Evolutionary conservation across 176 grass and related monocot species (phyloP), one percentile per base, ranked within the genome.

Genomic region (Pharus latifolius): DNA sequence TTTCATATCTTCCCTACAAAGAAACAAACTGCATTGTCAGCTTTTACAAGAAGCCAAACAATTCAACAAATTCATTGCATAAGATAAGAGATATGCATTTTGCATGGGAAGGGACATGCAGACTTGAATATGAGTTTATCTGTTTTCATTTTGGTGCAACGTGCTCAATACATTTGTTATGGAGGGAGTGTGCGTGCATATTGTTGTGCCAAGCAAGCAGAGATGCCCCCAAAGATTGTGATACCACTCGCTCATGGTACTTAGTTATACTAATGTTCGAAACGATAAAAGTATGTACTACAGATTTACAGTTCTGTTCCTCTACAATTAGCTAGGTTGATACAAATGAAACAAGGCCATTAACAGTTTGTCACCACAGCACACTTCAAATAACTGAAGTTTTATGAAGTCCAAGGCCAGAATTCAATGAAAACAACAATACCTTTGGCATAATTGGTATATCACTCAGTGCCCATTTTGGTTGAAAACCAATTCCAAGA

Each of bases 361-460:
- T 33, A 52, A 82, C 63, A 76, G 34, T 76, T 2, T 10, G 55
- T 19, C 27, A 57, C 59, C 26, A 37, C 4, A 5, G 15, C 3
- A 60, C 37, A 41, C 27, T 79, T 54, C 0, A 70, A 48, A 78
- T 40, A 60, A 43, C 15, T 6, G 16, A 15, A 66, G 46, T 3
- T 80, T 48, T 48, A 47, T 7, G 43, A 56, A 13, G 31, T 74
- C 63, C 41, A 72, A 63, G 19, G 57, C 49, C 4, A 82, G 10
- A 35, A 47, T 53, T 13, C 4, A 16, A 31, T 24, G 50, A 76
- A n/a, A n/a, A 69, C 25, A 25, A 30, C 10, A 49, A 60, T 87
- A 99, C 95, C 91, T 99, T 99, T 0, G 90, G 95, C 95, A 99
- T 94, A 68, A 94, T 86, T 50, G 95, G 90, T 78, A 94, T 91